Base-by-base conservation (phyloP, 495 filamentous ascomycete genomes). In the Thermothielavioides terrestris region DNA sequence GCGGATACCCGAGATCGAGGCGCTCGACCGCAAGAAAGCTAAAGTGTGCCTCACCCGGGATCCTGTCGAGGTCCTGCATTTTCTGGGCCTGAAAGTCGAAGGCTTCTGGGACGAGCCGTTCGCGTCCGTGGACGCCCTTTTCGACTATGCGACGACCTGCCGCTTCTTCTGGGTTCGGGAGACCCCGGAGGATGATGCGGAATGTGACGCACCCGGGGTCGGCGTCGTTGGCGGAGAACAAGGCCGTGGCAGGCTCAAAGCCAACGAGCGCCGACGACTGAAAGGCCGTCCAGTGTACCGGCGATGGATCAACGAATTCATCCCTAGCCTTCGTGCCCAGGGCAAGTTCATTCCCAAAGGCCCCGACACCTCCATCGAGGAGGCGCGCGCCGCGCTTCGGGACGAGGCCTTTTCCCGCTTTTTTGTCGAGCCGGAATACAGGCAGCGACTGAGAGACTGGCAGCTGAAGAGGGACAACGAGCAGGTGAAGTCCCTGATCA, bases 1-100 rank as follows among this genome's bases (percentile, higher is more conserved):
- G 1, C 73, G 81, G 1, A 74, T 86, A 31, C 69, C 73, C 14
- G 79, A 84, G 50, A 78, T 84, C 23, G 84, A 88, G 52, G 44
- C 59, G 1, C 46, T 67, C 15, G 66, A 84, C 50, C 62, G 70
- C 40, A 82, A 79, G 43, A 64, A 71, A 42, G 68, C 77, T 26
- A 73, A 72, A 59, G 40, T 88, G 5, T 64, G 78, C 28, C 70
- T 88, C 11, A 82, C 77, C 1, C 57, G 48, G 0, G 69, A 80
- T 17, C 80, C 82, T 0, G 50, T 43, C 7, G 62, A 71, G 14
- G 65, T 79, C 6, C 61, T 87, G 6, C 53, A 66, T 1, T 85
- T 88, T 42, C 67, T 87, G 1, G 79, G 77, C 4, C 63, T 85
- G 47, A 63, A 76, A 30, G 53, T 61, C 12, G 58, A 63, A 7